phyloP scores from a whole-genome alignment of 768 basidiomycete species.

The Mycena vitilis region DNA sequence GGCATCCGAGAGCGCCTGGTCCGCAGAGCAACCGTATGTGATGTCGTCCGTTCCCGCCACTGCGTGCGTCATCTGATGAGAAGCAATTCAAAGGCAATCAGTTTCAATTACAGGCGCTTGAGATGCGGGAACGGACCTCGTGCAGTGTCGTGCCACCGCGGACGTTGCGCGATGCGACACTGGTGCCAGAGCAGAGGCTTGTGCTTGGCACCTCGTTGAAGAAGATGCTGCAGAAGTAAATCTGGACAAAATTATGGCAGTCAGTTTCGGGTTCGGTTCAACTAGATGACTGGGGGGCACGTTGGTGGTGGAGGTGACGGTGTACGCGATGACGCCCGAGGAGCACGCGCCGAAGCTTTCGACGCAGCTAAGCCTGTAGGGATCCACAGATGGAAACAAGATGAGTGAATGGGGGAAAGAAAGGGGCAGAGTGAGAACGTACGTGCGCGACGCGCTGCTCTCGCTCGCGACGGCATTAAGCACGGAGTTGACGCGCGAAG shows the following conservation, averaged over 20 bases:
- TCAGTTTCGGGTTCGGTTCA: neutral
- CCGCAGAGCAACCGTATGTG: slow-evolving; percentile 53
- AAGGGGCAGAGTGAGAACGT: too few relatives aligned
- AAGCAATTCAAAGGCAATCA: neutral
- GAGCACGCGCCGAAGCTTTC: slow-evolving; percentile 53
- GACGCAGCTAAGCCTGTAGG: slow-evolving; percentile 56
- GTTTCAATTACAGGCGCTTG: neutral
- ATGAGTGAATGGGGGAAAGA: too few relatives aligned
- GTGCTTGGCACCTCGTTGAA: slow-evolving; percentile 55
- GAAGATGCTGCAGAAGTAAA: slow-evolving; percentile 62
- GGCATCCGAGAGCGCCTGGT: slow-evolving; percentile 52
- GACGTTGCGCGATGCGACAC: slow-evolving; percentile 56
- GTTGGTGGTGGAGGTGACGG: slow-evolving; percentile 57
- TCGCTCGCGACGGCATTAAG: slow-evolving; percentile 55
- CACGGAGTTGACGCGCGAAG: slow-evolving; percentile 48
- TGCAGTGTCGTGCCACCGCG: slow-evolving; percentile 62
- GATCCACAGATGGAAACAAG: too few relatives aligned
- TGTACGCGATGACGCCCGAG: slow-evolving; percentile 59
- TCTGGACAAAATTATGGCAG: slow-evolving; percentile 37
- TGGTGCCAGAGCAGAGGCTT: slow-evolving; percentile 55
- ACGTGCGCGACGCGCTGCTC: slow-evolving; percentile 54
- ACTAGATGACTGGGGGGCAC: slow-evolving; percentile 31
- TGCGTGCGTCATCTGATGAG: slow-evolving; percentile 53
- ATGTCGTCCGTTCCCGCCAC: slow-evolving; percentile 54
- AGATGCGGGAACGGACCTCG: slow-evolving; percentile 43